A percentile compares a stretch with the other conserved stretches of the same genome.
Evolutionary conservation across 169 alveolate genomes (phyloP).

Genomic region (Plasmodium chabaudi): DNA sequence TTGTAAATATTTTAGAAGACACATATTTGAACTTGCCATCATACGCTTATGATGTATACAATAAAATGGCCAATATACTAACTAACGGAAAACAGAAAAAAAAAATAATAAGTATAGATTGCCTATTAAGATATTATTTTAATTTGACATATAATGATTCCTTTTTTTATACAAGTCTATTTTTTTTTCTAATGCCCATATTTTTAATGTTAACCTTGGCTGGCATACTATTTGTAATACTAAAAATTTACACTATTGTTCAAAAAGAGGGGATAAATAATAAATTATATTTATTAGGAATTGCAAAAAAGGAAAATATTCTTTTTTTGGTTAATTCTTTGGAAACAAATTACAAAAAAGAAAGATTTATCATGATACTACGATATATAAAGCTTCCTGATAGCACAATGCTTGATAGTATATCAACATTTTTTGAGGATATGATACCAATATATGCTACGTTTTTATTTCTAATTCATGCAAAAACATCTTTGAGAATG

Average conservation of each 20-base stretch:
- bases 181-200: constrained; percentile 82
- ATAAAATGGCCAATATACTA: constrained; percentile 33
- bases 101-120: constrained; percentile 82
- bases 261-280: constrained; percentile 67
- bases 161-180: constrained; percentile 84
- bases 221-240: constrained; percentile 79
- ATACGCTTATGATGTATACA: constrained; percentile 63
- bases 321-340: constrained; percentile 76
- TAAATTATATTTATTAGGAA: constrained; percentile 73
- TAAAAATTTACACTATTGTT: constrained; percentile 43
- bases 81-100: constrained; percentile 35
- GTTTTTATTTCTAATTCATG: constrained; percentile 86
- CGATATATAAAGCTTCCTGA: constrained; percentile 86
- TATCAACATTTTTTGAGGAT: constrained; percentile 86
- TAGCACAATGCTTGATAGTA: constrained; percentile 77
- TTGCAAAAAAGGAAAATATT: constrained; percentile 81
- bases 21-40: constrained; percentile 79
- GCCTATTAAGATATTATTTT: constrained; percentile 83
- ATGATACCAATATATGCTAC: constrained; percentile 91
- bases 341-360: constrained; percentile 81
- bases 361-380: constrained; percentile 86
- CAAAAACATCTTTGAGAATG: constrained; percentile 86
- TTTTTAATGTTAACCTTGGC: constrained; percentile 81
- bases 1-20: constrained; percentile 82
- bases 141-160: constrained; percentile 83